A percentile compares a stretch with the other conserved stretches of the same genome.
Evolutionary conservation across 495 filamentous ascomycete genomes (phyloP).

Genomic region (Penicillium egyptiacum): DNA sequence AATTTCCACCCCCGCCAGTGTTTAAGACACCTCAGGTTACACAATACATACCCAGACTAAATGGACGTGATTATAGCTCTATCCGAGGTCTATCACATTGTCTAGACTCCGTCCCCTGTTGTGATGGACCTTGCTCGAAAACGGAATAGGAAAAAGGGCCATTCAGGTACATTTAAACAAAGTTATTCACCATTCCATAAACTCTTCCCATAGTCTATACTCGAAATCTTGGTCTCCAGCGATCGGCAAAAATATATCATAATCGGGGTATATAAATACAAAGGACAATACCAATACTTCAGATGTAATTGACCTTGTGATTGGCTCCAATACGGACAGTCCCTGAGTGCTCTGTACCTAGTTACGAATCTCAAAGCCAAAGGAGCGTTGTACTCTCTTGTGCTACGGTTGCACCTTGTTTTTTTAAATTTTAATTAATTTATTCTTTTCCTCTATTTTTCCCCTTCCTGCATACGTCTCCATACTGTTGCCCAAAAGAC

Average conservation of each 20-base stretch:
- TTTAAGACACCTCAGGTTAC: conserved; percentile 30
- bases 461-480: conserved; percentile 4
- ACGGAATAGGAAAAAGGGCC: conserved; percentile 3
- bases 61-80: conserved; percentile 2
- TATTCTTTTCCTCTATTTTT: conserved; percentile 1
- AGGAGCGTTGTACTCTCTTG: conserved; percentile 14
- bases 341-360: not conserved
- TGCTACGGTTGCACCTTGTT: conserved; percentile 23
- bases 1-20: not conserved
- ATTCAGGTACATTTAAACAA: not conserved
- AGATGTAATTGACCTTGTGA: conserved; percentile 12
- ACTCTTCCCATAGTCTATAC: not conserved
- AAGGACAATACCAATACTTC: conserved; percentile 13
- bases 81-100: conserved; percentile 19
- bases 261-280: conserved; percentile 2
- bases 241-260: not conserved
- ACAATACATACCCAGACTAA: conserved; percentile 14
- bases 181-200: conserved; percentile 1
- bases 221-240: not conserved
- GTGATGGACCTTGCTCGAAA: conserved; percentile 12
- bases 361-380: conserved; percentile 3
- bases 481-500: conserved; percentile 16
- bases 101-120: conserved; percentile 10
- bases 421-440: conserved; percentile 5
- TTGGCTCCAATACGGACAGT: conserved; percentile 6